Conservation (phyloP, 768 basidiomycete species). For the Boletus patriciae region DNA sequence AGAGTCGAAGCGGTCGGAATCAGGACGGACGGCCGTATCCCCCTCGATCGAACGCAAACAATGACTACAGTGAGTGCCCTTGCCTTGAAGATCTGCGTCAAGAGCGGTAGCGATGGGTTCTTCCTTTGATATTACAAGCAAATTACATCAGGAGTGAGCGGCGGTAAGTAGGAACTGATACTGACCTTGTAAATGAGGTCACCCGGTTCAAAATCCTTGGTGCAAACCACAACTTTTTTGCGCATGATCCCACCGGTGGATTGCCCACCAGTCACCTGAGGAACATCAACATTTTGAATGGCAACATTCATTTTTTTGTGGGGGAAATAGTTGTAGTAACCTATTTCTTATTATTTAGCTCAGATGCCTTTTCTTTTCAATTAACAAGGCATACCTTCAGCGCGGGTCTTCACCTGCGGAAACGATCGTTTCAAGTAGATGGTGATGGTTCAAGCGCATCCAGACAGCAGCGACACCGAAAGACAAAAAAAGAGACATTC, state of each 20-base stretch:
- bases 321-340: constrained; percentile 80
- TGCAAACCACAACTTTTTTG: constrained; percentile 59
- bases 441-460: constrained; percentile 16
- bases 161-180: background rate
- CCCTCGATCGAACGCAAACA: constrained; percentile 63
- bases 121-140: constrained; percentile 50
- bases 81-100: constrained; percentile 67
- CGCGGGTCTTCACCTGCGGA: constrained; percentile 59
- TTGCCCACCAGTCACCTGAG: constrained; percentile 19
- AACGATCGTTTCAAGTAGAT: constrained; percentile 13
- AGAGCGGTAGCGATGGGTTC: constrained; percentile 68
- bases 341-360: constrained; percentile 40
- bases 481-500: constrained; percentile 38
- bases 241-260: constrained; percentile 25
- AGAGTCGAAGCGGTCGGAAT: constrained; percentile 53
- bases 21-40: constrained; percentile 44
- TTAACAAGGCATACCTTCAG: constrained; percentile 66
- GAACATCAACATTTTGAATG: constrained; percentile 42
- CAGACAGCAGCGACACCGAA: constrained; percentile 18
- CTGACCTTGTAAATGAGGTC: constrained; percentile 76
- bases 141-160: constrained; percentile 4
- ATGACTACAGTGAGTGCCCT: constrained; percentile 69
- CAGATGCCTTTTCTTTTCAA: constrained; percentile 5
- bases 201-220: constrained; percentile 66
- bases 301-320: constrained; percentile 66